A percentile compares a stretch with the other conserved stretches of the same genome.
phyloP scores from a whole-genome alignment of 345 rosid genomes.

The Linum usitatissimum region DNA sequence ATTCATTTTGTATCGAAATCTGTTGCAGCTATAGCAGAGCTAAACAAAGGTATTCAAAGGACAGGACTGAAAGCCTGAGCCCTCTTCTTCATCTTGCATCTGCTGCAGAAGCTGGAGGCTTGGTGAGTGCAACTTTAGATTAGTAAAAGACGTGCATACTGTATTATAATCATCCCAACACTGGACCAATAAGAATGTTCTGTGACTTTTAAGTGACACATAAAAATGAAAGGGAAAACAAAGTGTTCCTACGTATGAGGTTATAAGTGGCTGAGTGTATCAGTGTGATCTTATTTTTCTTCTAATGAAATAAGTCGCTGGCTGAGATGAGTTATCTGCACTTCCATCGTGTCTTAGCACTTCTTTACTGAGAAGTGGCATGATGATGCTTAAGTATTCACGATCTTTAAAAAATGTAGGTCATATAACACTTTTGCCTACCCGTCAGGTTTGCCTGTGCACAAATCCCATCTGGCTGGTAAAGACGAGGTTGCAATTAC shows the following conservation, averaged over 20 bases:
- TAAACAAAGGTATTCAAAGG: slow-evolving; percentile 59
- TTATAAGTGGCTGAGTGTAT: background rate
- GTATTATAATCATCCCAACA: background rate
- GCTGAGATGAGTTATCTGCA: too few species aligned
- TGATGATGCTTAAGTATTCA: too few species aligned
- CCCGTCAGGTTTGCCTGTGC: slow-evolving; percentile 66
- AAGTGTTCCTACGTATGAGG: background rate
- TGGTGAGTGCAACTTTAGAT: slow-evolving; percentile 38
- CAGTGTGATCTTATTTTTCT: too few species aligned
- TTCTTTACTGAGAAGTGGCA: too few species aligned
- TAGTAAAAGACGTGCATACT: background rate
- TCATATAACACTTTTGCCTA: slow-evolving; percentile 3
- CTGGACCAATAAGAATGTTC: background rate
- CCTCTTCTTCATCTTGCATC: slow-evolving; percentile 80
- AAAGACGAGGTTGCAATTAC: slow-evolving; percentile 94
- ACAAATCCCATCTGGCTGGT: slow-evolving; percentile 93
- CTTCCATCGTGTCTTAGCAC: too few species aligned
- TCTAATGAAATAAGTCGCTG: too few species aligned
- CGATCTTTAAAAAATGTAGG: background rate
- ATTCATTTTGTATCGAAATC: slow-evolving; percentile 1
- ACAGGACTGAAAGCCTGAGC: slow-evolving; percentile 47
- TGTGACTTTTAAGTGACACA: background rate
- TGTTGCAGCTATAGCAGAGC: slow-evolving; percentile 69
- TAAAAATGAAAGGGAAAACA: too few species aligned
- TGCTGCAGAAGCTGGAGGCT: slow-evolving; percentile 93